phyloP scores from a whole-genome alignment of 768 basidiomycete species.

The Auriscalpium orientale region DNA sequence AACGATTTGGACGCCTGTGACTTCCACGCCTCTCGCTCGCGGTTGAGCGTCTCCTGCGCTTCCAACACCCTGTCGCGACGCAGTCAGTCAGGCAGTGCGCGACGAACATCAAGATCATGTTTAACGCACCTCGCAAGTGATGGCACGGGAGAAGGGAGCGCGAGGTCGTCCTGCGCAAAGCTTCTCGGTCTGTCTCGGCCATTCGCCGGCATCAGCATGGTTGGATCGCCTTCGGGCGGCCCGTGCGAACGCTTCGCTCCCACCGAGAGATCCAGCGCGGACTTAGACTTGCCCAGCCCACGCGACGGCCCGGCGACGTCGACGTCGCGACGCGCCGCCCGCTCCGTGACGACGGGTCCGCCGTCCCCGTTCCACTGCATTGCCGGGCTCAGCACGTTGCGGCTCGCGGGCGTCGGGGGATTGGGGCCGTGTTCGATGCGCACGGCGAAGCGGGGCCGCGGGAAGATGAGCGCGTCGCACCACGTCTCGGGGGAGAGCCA shows the following conservation, averaged over 20 bases:
- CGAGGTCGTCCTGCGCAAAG: conserved; percentile 53
- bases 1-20: conserved; percentile 53
- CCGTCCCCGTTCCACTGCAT: background rate
- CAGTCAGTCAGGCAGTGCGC: background rate
- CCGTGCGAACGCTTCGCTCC: conserved; percentile 1
- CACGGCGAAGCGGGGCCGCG: conserved; percentile 59
- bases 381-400: background rate
- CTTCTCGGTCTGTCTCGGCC: conserved; percentile 40
- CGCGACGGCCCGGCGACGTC: background rate
- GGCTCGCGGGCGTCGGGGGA: background rate
- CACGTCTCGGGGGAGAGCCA: conserved; percentile 74
- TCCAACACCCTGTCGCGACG: conserved; percentile 48
- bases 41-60: conserved; percentile 53
- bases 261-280: background rate
- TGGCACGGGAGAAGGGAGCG: conserved; percentile 49
- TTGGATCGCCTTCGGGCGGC: conserved; percentile 11
- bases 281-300: background rate
- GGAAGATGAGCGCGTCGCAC: conserved; percentile 76
- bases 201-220: conserved; percentile 1
- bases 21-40: conserved; percentile 62
- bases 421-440: conserved; percentile 29
- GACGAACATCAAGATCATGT: background rate
- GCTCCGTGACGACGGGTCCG: background rate
- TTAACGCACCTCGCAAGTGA: conserved; percentile 41
- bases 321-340: background rate